Evolutionary conservation across 2,329 filamentous ascomycete genomes (phyloP).

Genomic region (Xylariaceae sp.): DNA sequence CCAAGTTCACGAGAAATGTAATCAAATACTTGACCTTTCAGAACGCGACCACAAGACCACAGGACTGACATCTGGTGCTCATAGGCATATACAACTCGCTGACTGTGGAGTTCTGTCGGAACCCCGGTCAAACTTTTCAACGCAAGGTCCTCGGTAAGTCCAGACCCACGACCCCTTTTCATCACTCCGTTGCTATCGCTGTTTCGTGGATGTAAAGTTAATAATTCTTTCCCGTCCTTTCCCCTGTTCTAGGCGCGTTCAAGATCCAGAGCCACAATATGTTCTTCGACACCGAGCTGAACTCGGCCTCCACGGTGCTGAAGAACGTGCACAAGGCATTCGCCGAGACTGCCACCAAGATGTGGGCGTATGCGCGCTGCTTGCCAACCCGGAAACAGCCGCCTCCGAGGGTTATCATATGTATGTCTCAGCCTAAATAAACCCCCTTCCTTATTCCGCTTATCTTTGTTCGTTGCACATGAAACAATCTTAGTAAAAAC

Average conservation of each 20-base stretch:
- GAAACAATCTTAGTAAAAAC: no score
- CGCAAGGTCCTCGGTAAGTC: slow-evolving; percentile 66
- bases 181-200: not conserved
- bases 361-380: slow-evolving; percentile 56
- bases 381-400: slow-evolving; percentile 55
- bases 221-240: no score
- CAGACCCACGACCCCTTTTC: not conserved
- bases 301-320: slow-evolving; percentile 62
- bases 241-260: slow-evolving; percentile 53
- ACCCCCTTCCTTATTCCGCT: not conserved
- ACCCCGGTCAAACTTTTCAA: slow-evolving; percentile 72
- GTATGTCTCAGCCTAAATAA: slow-evolving; percentile 39
- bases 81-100: slow-evolving; percentile 61
- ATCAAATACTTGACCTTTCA: not conserved
- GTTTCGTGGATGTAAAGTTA: no score
- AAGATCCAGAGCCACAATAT: slow-evolving; percentile 81
- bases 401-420: slow-evolving; percentile 53
- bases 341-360: slow-evolving; percentile 70
- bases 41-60: no score
- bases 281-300: slow-evolving; percentile 77
- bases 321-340: slow-evolving; percentile 73
- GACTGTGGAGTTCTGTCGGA: slow-evolving; percentile 69
- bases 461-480: no score
- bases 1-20: slow-evolving; percentile 45
- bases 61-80: no score